Evolutionary conservation across 768 basidiomycete species (phyloP).

Genomic region (Tricholoma terreum): DNA sequence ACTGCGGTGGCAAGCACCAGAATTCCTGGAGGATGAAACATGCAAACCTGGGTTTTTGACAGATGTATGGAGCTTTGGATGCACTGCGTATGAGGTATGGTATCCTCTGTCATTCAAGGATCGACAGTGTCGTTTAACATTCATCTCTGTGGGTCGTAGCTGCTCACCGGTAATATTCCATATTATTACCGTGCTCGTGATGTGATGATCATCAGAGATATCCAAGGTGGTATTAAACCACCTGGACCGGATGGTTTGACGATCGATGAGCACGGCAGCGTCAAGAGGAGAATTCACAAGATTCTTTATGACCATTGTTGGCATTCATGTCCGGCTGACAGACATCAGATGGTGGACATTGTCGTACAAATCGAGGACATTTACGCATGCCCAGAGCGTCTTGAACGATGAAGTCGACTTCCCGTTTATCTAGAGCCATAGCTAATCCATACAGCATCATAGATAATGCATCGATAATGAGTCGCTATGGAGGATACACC

Average conservation of each 20-base stretch:
- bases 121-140: background rate
- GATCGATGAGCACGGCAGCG: background rate
- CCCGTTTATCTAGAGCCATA: background rate
- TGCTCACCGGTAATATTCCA: constrained; percentile 11
- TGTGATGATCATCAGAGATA: constrained; percentile 10
- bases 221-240: constrained; percentile 9
- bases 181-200: constrained; percentile 12
- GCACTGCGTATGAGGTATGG: constrained; percentile 33
- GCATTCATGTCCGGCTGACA: constrained; percentile 6
- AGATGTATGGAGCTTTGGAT: constrained; percentile 36
- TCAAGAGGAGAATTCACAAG: background rate
- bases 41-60: constrained; percentile 20
- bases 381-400: background rate
- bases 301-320: constrained; percentile 9
- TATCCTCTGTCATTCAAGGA: background rate
- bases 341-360: constrained; percentile 6
- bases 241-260: constrained; percentile 3
- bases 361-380: background rate
- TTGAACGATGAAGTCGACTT: background rate
- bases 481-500: no score
- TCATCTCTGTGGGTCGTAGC: background rate
- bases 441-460: background rate
- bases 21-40: constrained; percentile 30
- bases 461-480: no score
- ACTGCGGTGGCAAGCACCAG: constrained; percentile 33